phyloP scores from a whole-genome alignment of 2,329 filamentous ascomycete genomes.

The Xylaria sp. region DNA sequence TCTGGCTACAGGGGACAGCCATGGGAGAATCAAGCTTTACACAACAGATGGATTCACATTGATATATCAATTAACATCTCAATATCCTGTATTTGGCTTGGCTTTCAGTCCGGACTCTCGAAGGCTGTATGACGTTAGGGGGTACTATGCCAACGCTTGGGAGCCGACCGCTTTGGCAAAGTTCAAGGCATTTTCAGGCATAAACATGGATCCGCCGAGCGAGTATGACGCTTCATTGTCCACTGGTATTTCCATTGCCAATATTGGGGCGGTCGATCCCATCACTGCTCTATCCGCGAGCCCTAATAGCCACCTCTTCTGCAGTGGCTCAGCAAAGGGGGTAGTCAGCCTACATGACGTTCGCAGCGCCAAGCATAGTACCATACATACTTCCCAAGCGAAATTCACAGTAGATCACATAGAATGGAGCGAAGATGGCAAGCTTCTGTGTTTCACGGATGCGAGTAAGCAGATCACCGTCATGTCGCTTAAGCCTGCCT shows the following conservation, averaged over 20 bases:
- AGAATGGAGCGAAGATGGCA: background rate
- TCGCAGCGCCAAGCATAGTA: background rate
- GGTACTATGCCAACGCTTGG: background rate
- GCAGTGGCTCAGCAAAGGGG: background rate
- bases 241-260: background rate
- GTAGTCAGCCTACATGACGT: background rate
- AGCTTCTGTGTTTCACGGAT: background rate
- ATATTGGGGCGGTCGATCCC: background rate
- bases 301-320: background rate
- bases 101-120: background rate
- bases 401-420: background rate
- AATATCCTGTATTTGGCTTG: background rate
- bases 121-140: background rate
- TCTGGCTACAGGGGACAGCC: background rate
- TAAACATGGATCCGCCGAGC: background rate
- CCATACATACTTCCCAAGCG: background rate
- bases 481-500: background rate
- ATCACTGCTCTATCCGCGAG: background rate
- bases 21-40: background rate
- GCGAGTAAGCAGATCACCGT: background rate
- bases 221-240: background rate
- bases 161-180: background rate
- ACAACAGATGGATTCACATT: background rate
- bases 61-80: background rate
- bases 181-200: background rate